A percentile compares a stretch with the other conserved stretches of the same genome.
phyloP scores from a whole-genome alignment of 495 filamentous ascomycete species.

The Aspergillus ellipticus region DNA sequence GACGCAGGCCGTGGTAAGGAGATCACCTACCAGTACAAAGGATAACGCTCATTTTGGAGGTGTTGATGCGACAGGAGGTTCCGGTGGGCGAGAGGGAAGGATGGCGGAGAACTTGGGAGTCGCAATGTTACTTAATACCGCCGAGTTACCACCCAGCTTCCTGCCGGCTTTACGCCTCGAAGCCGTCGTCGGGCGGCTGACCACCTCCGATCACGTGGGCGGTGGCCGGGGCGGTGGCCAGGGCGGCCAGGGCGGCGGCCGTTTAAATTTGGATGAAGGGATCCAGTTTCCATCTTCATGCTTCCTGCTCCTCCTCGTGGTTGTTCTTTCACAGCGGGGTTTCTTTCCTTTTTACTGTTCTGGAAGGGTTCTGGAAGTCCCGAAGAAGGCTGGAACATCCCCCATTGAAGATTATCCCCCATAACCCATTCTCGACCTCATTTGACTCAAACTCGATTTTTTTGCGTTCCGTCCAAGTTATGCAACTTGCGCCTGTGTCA shows the following conservation, averaged over 20 bases:
- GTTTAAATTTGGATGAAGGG: neutral
- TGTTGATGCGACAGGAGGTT: neutral
- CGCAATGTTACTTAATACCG: neutral
- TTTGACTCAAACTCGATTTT: too few relatives aligned
- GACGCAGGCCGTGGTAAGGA: neutral
- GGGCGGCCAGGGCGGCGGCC: constrained; percentile 1
- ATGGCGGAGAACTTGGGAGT: neutral
- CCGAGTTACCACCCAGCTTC: constrained; percentile 6
- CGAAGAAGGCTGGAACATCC: neutral
- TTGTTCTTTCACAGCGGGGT: neutral
- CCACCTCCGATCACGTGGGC: constrained; percentile 12
- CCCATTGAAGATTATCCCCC: too few relatives aligned
- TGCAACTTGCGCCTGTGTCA: neutral
- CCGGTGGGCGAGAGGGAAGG: constrained; percentile 1
- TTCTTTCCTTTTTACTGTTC: neutral
- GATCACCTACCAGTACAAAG: constrained; percentile 72
- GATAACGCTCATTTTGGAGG: constrained; percentile 72
- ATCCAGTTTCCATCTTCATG: neutral
- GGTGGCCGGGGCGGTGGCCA: constrained; percentile 16
- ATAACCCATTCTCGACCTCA: too few relatives aligned
- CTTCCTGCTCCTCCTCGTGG: neutral
- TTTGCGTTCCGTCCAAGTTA: neutral
- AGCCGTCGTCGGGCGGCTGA: neutral
- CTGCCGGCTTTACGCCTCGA: constrained; percentile 18
- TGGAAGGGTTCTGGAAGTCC: neutral